These are phyloP conservation scores for Pythium folliculosum DNA, from an alignment of 352 stramenopile species.

Conservation along the genomic window DNA sequence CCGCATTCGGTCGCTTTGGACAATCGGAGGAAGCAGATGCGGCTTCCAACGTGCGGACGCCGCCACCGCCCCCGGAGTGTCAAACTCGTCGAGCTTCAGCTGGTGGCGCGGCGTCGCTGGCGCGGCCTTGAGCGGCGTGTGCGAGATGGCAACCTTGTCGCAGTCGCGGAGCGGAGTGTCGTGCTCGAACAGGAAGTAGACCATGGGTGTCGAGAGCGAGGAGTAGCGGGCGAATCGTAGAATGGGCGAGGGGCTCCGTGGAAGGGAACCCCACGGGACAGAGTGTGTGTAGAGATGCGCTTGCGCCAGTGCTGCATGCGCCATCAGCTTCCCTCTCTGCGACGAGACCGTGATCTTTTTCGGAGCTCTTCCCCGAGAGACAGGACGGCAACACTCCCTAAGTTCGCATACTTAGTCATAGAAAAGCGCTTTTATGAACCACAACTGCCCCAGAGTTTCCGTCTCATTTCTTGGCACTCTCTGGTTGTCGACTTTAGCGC, in stretches of 20 bases:
- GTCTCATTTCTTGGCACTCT: background rate
- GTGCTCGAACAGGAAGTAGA: slow-evolving; percentile 20
- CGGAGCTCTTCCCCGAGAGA: slow-evolving; percentile 12
- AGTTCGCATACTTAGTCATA: slow-evolving; percentile 3
- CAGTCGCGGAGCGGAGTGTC: background rate
- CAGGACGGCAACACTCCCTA: background rate
- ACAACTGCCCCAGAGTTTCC: background rate
- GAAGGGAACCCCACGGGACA: background rate
- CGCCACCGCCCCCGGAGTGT: background rate
- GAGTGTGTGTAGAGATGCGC: background rate
- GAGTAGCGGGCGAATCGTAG: background rate
- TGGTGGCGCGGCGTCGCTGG: slow-evolving; percentile 3
- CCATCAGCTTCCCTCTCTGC: slow-evolving; percentile 1
- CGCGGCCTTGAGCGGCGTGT: slow-evolving; percentile 6
- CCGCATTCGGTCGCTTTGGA: background rate
- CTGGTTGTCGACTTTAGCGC: no score
- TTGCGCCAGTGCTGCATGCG: slow-evolving; percentile 12
- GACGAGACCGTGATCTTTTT: slow-evolving; percentile 19
- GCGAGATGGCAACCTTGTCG: background rate
- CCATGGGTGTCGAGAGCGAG: slow-evolving; percentile 3
- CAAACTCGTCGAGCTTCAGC: background rate
- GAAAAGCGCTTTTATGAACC: slow-evolving; percentile 19
- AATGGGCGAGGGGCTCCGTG: background rate
- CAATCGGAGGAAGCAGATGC: background rate
- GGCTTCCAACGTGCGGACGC: slow-evolving; percentile 1